These are phyloP conservation scores for Dioscorea dumetorum DNA, from an alignment of 106 monocot genomes.

Conservation along the genomic window DNA sequence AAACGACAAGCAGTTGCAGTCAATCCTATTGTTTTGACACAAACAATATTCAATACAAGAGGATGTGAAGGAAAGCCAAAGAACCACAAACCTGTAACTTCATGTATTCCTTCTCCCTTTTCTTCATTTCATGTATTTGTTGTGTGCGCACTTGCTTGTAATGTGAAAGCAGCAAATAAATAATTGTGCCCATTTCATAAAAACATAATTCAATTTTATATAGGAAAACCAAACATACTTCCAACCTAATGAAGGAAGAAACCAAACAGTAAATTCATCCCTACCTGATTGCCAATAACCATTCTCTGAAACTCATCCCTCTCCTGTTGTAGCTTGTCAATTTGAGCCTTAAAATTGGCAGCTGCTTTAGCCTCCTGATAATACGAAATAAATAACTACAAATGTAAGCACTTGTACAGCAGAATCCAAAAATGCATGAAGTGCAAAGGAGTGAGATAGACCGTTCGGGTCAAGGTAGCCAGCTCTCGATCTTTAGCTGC, in stretches of 20 bases:
- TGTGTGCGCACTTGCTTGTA: constrained; percentile 95
- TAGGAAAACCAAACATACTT: background rate
- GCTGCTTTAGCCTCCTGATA: constrained; percentile 83
- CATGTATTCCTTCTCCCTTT: constrained; percentile 97
- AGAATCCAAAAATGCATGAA: background rate
- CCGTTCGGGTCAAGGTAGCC: constrained; percentile 83
- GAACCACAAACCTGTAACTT: constrained; percentile 79
- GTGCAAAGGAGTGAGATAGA: constrained; percentile 11
- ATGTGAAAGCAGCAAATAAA: background rate
- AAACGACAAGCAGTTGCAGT: background rate
- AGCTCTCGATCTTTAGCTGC: constrained; percentile 91
- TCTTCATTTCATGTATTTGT: constrained; percentile 99
- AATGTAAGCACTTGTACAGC: too few relatives aligned
- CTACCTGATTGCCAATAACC: constrained; percentile 98
- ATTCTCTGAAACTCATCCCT: constrained; percentile 98
- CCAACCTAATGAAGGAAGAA: too few relatives aligned
- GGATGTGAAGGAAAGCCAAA: background rate
- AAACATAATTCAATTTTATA: background rate
- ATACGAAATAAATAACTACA: background rate
- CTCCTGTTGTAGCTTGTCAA: constrained; percentile 95
- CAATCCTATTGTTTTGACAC: background rate
- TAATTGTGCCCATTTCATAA: background rate
- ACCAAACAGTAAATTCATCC: background rate
- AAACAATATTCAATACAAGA: background rate
- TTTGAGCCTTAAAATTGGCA: constrained; percentile 80